Percentiles rank a stretch among this genome's conserved stretches.
Conservation (phyloP, 2,329 filamentous ascomycete species). For the Cordyceps pruinosa region DNA sequence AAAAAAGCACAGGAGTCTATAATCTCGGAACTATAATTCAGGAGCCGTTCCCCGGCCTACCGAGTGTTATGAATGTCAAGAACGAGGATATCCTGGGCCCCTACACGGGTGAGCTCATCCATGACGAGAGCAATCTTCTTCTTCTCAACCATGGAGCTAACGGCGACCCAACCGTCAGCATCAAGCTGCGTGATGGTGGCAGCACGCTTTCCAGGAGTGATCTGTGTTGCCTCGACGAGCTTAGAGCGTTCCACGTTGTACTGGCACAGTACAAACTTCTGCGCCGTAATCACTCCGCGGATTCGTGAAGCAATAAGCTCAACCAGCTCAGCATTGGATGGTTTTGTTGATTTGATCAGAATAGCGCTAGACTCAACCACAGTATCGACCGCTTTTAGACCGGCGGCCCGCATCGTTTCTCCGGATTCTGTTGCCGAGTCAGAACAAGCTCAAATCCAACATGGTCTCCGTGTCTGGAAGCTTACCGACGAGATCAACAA, state of each 20-base stretch:
- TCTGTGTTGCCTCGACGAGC: constrained; percentile 60
- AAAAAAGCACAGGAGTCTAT: too few relatives aligned
- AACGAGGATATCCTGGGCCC: constrained; percentile 80
- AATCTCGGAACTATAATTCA: background rate
- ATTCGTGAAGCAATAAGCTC: constrained; percentile 82
- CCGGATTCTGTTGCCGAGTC: constrained; percentile 64
- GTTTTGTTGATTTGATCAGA: constrained; percentile 81
- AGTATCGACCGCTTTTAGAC: constrained; percentile 88
- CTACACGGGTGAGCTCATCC: constrained; percentile 71
- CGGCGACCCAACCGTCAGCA: constrained; percentile 87
- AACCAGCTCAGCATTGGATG: constrained; percentile 73
- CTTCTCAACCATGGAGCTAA: constrained; percentile 87
- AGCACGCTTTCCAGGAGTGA: constrained; percentile 90
- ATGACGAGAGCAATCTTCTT: constrained; percentile 78
- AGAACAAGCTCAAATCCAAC: background rate
- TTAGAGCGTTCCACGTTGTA: constrained; percentile 79
- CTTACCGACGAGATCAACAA: constrained; percentile 93
- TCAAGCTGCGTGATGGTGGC: constrained; percentile 88
- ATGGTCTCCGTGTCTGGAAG: constrained; percentile 18
- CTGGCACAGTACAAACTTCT: constrained; percentile 89
- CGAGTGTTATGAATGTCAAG: constrained; percentile 78
- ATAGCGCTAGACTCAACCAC: constrained; percentile 83
- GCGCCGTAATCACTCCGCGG: constrained; percentile 87
- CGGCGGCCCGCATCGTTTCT: constrained; percentile 95
- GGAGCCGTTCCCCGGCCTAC: constrained; percentile 17